These are phyloP conservation scores for Paramarasmius palmivorus DNA, from an alignment of 1,284 basidiomycete genomes.

Conservation along the genomic window DNA sequence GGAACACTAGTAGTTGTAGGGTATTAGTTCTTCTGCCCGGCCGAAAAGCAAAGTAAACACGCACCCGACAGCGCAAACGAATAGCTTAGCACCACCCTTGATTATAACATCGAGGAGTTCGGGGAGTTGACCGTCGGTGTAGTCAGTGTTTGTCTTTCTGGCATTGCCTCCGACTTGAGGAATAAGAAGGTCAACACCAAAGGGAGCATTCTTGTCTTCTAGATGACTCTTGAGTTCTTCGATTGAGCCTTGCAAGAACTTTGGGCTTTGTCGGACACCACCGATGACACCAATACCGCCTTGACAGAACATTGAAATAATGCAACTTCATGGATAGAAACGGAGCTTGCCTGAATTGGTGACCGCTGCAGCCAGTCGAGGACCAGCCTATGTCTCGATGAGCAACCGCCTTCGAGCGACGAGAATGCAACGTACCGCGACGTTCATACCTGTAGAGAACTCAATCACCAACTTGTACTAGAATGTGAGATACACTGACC, in stretches of 20 bases:
- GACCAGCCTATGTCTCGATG: too few relatives aligned
- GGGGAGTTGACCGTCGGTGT: constrained; percentile 74
- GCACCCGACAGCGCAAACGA: constrained; percentile 75
- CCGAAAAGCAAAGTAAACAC: not conserved
- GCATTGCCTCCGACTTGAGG: constrained; percentile 80
- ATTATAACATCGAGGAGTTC: constrained; percentile 83
- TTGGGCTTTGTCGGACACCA: constrained; percentile 71
- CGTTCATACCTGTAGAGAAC: constrained; percentile 61
- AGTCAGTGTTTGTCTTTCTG: constrained; percentile 83
- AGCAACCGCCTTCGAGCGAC: too few relatives aligned
- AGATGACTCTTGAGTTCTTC: constrained; percentile 71
- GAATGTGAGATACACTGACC: constrained; percentile 26
- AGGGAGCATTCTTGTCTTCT: constrained; percentile 74
- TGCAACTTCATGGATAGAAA: not conserved
- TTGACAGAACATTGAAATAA: constrained; percentile 17
- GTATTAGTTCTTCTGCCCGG: not conserved
- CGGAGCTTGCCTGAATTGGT: constrained; percentile 60
- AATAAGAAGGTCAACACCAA: constrained; percentile 81
- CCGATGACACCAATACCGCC: constrained; percentile 87
- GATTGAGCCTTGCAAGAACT: constrained; percentile 61
- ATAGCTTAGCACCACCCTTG: constrained; percentile 71
- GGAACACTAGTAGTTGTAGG: constrained; percentile 54
- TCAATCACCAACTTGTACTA: not conserved
- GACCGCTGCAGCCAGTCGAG: constrained; percentile 75
- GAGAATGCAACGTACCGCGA: too few relatives aligned